These are phyloP conservation scores for Fusarium illudens DNA, from an alignment of 2,329 filamentous ascomycete genomes.

Conservation along the genomic window DNA sequence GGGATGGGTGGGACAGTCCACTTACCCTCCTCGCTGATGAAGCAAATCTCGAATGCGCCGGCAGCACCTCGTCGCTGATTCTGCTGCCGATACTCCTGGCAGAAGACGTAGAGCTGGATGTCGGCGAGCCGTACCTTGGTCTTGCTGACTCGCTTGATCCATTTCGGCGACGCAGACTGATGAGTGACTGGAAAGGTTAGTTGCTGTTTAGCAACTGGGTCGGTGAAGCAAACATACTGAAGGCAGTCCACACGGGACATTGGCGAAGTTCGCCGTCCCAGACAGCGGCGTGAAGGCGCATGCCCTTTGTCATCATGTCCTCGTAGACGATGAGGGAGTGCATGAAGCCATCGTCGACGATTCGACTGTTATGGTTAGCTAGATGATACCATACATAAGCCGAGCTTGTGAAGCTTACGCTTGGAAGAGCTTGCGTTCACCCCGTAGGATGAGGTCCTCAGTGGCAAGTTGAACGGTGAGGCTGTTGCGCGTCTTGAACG, in stretches of 20 bases:
- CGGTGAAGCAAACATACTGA: slow-evolving; percentile 54
- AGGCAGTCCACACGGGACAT: slow-evolving; percentile 71
- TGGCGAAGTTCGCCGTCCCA: slow-evolving; percentile 62
- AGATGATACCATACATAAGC: too few species aligned
- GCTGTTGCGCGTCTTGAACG: slow-evolving; percentile 61
- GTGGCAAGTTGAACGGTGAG: slow-evolving; percentile 55
- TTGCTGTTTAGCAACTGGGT: background rate
- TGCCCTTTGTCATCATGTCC: slow-evolving; percentile 56
- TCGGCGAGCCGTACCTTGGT: slow-evolving; percentile 62
- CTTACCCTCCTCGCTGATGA: slow-evolving; percentile 54
- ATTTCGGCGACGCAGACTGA: slow-evolving; percentile 57
- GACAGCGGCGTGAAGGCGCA: slow-evolving; percentile 65
- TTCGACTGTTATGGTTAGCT: slow-evolving; percentile 55
- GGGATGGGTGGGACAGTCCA: background rate
- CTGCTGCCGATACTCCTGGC: slow-evolving; percentile 61
- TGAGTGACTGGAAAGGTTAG: slow-evolving; percentile 57
- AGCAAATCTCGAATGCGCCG: slow-evolving; percentile 62
- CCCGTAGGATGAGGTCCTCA: slow-evolving; percentile 56
- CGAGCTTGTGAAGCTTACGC: slow-evolving; percentile 54
- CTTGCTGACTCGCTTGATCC: slow-evolving; percentile 59
- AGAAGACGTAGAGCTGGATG: slow-evolving; percentile 67
- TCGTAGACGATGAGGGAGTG: slow-evolving; percentile 64
- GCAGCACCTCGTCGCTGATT: slow-evolving; percentile 58
- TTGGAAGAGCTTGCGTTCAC: slow-evolving; percentile 63
- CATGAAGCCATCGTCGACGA: slow-evolving; percentile 62